phyloP scores from a whole-genome alignment of 805 yeast species.

The Saccharomycopsis sp. region DNA sequence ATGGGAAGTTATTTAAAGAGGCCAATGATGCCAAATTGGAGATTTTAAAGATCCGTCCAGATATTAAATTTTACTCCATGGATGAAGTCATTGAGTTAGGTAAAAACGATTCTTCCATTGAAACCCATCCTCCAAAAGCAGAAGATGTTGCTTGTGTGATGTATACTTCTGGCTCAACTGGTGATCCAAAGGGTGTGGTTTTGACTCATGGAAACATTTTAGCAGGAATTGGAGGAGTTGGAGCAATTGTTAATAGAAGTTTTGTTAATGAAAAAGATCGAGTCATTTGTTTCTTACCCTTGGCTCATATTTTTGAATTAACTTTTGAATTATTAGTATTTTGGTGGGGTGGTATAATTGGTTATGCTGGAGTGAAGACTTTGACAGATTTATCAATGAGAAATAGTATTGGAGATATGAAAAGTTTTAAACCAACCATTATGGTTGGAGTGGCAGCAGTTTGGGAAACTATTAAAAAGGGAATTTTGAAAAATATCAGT shows the following conservation, averaged over 20 bases:
- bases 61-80: conserved; percentile 53
- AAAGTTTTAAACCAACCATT: conserved; percentile 77
- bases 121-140: conserved; percentile 38
- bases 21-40: conserved; percentile 48
- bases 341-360: conserved; percentile 84
- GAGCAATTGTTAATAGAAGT: conserved; percentile 45
- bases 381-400: conserved; percentile 70
- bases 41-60: conserved; percentile 60
- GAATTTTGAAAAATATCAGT: conserved; percentile 67
- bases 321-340: conserved; percentile 71
- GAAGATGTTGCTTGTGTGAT: conserved; percentile 63
- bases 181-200: conserved; percentile 78
- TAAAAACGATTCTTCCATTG: conserved; percentile 30
- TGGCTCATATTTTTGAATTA: conserved; percentile 93
- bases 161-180: conserved; percentile 86
- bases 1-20: conserved; percentile 46
- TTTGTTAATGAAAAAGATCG: conserved; percentile 50
- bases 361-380: conserved; percentile 91
- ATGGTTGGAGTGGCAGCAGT: conserved; percentile 99
- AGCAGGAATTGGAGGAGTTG: conserved; percentile 81
- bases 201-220: conserved; percentile 56
- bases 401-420: conserved; percentile 82
- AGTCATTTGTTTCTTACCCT: conserved; percentile 80
- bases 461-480: conserved; percentile 94
- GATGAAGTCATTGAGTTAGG: conserved; percentile 64